phyloP scores from a whole-genome alignment of 371 early-diverging fungal species.

The Mortierella sp. region DNA sequence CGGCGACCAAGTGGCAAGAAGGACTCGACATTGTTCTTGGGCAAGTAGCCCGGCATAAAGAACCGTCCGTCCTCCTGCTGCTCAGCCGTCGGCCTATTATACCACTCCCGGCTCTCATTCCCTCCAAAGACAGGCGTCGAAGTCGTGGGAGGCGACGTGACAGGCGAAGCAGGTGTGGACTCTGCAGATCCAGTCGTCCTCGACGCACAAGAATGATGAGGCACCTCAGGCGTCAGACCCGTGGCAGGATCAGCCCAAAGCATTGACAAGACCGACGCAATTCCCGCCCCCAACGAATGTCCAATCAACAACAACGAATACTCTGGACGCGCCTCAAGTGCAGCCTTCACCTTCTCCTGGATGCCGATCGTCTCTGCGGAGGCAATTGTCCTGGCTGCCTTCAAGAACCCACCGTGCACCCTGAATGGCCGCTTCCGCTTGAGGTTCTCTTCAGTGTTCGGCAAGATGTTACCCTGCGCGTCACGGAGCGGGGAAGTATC shows the following conservation, averaged over 20 bases:
- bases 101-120: background rate
- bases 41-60: slow-evolving; percentile 41
- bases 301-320: slow-evolving; percentile 49
- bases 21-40: slow-evolving; percentile 23
- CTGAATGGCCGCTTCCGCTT: slow-evolving; percentile 35
- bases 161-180: background rate
- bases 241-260: slow-evolving; percentile 56
- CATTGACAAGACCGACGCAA: slow-evolving; percentile 46
- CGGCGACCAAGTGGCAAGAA: slow-evolving; percentile 49
- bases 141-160: background rate
- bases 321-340: slow-evolving; percentile 38
- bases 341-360: slow-evolving; percentile 51
- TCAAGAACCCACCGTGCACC: slow-evolving; percentile 52
- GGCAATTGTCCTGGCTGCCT: slow-evolving; percentile 51
- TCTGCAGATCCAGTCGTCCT: slow-evolving; percentile 12
- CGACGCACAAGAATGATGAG: slow-evolving; percentile 18
- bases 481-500: slow-evolving; percentile 34
- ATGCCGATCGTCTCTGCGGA: slow-evolving; percentile 55
- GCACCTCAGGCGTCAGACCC: slow-evolving; percentile 42
- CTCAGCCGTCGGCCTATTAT: background rate
- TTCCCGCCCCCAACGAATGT: slow-evolving; percentile 49
- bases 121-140: background rate
- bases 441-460: background rate
- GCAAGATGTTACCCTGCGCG: slow-evolving; percentile 20
- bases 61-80: slow-evolving; percentile 14